phyloP scores from a whole-genome alignment of 1,284 basidiomycete genomes.

The Mycena sp. region DNA sequence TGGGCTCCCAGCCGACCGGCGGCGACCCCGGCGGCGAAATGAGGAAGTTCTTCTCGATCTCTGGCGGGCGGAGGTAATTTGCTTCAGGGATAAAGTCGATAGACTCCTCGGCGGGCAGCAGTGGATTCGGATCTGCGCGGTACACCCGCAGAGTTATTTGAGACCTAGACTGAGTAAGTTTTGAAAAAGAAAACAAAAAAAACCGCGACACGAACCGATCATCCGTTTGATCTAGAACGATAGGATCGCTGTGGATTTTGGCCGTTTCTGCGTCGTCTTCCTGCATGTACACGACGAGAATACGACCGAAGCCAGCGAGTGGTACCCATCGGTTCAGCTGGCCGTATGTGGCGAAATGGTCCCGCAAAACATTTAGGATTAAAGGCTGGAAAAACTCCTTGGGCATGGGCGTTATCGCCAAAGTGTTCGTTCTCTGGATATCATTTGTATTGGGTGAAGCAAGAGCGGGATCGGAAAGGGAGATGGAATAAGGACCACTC shows the following conservation, averaged over 20 bases:
- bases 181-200: conserved; percentile 30
- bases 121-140: conserved; percentile 81
- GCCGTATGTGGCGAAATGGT: conserved; percentile 82
- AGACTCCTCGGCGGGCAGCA: conserved; percentile 56
- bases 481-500: conserved; percentile 35
- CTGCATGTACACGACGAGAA: conserved; percentile 81
- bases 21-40: conserved; percentile 98
- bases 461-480: conserved; percentile 42
- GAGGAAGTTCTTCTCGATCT: conserved; percentile 91
- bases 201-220: conserved; percentile 56
- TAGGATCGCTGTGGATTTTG: conserved; percentile 70
- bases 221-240: conserved; percentile 62
- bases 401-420: conserved; percentile 75
- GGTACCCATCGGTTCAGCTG: conserved; percentile 89
- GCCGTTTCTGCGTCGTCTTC: conserved; percentile 75
- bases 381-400: conserved; percentile 76
- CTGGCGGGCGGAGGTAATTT: conserved; percentile 83
- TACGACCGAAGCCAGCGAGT: conserved; percentile 80
- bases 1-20: conserved; percentile 95
- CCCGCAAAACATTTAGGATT: conserved; percentile 72
- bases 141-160: conserved; percentile 79
- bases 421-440: conserved; percentile 69
- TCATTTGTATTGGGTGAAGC: conserved; percentile 30
- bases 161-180: conserved; percentile 47
- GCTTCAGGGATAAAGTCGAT: conserved; percentile 49